A percentile compares a stretch with the other conserved stretches of the same genome.
These are phyloP conservation scores for Hyaloscypha variabilis DNA, from an alignment of 495 filamentous ascomycete genomes.

Conservation along the genomic window DNA sequence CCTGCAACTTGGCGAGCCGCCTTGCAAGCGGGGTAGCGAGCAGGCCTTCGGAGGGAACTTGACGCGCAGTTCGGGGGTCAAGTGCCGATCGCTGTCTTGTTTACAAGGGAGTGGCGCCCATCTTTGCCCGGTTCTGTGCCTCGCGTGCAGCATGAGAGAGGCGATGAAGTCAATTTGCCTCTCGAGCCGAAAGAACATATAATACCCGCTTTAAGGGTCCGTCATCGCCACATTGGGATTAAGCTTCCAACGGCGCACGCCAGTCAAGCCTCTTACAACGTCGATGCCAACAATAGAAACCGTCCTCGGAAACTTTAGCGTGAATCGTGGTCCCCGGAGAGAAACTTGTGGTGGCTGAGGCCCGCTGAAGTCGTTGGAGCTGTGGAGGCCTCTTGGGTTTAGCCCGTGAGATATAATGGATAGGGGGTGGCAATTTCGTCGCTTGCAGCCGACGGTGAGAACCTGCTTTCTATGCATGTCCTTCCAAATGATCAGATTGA, in stretches of 20 bases:
- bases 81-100: neutral
- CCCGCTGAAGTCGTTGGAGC: neutral
- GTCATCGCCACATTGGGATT: slow-evolving; percentile 6
- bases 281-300: slow-evolving; percentile 5
- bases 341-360: neutral
- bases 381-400: neutral
- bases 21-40: neutral
- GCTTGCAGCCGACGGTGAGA: neutral
- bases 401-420: neutral
- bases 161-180: slow-evolving; percentile 7
- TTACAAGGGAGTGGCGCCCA: neutral
- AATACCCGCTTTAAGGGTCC: slow-evolving; percentile 4
- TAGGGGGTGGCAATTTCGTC: neutral
- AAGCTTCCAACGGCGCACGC: neutral
- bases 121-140: neutral
- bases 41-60: neutral
- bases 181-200: slow-evolving; percentile 1
- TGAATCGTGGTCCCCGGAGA: neutral
- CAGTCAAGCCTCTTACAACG: neutral
- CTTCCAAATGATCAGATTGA: neutral
- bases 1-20: neutral
- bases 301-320: neutral
- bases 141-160: neutral
- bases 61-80: slow-evolving; percentile 3
- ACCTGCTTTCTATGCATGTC: neutral